Evolutionary conservation across 208 protist genomes (phyloP).

Genomic region (Acanthamoeba healyi): DNA sequence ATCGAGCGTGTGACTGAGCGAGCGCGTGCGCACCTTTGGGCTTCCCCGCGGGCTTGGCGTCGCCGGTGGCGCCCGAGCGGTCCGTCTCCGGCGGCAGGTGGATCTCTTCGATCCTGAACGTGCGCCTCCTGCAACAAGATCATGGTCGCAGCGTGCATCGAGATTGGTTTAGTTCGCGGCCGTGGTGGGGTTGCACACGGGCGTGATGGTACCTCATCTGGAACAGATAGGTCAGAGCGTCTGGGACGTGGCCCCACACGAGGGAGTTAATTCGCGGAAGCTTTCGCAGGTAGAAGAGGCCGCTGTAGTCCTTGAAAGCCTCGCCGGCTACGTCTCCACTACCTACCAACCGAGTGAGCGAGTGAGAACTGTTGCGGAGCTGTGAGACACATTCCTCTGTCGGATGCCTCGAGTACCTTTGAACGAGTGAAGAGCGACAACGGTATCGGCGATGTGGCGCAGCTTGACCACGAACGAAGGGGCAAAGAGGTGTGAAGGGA

Average conservation of each 20-base stretch:
- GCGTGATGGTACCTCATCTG: conserved; percentile 76
- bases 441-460: conserved; percentile 74
- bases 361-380: no score
- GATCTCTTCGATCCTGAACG: conserved; percentile 80
- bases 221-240: conserved; percentile 80
- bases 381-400: no score
- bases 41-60: conserved; percentile 50
- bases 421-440: conserved; percentile 80
- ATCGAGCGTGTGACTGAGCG: not conserved
- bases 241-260: conserved; percentile 72
- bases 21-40: not conserved
- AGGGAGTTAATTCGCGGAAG: conserved; percentile 80
- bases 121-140: conserved; percentile 72
- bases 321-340: conserved; percentile 72
- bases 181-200: no score
- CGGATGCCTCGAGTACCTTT: conserved; percentile 12
- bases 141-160: not conserved
- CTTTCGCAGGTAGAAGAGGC: conserved; percentile 78
- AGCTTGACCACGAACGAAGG: conserved; percentile 72
- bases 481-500: conserved; percentile 73
- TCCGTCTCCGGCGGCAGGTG: conserved; percentile 76
- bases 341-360: not conserved
- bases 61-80: conserved; percentile 52
- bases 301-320: conserved; percentile 78
- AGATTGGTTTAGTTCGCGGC: no score